Conservation (phyloP, 2,329 filamentous ascomycete species). For the Calycina herbarum region DNA sequence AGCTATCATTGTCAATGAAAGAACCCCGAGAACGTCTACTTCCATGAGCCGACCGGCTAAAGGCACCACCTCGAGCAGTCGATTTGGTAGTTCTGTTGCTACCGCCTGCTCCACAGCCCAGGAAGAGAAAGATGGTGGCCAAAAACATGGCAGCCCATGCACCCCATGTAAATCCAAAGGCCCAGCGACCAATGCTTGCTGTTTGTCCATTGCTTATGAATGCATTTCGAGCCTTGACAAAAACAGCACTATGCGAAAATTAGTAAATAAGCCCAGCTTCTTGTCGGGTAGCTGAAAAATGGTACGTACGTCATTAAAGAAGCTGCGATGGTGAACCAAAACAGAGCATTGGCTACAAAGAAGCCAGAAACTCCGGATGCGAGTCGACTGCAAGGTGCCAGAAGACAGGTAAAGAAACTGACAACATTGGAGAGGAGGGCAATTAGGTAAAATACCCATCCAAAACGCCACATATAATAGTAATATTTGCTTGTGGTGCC, state of each 20-base stretch:
- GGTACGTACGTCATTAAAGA: conserved; percentile 71
- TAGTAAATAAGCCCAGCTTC: conserved; percentile 24
- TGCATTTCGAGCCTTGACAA: conserved; percentile 67
- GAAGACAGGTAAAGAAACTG: conserved; percentile 66
- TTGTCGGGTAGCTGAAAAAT: neutral
- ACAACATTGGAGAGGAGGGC: conserved; percentile 74
- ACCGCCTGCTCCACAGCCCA: conserved; percentile 51
- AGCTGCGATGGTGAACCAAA: conserved; percentile 67
- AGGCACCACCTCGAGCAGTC: conserved; percentile 39
- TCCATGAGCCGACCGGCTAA: conserved; percentile 48
- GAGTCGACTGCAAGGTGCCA: conserved; percentile 70
- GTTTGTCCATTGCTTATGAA: conserved; percentile 57
- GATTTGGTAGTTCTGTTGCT: conserved; percentile 34
- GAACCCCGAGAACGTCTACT: conserved; percentile 51
- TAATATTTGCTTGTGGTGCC: conserved; percentile 59
- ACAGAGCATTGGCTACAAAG: conserved; percentile 58
- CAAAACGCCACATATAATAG: conserved; percentile 87
- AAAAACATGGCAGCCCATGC: conserved; percentile 66
- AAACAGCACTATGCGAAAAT: conserved; percentile 49
- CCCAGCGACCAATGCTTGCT: conserved; percentile 65
- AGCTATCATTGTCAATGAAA: conserved; percentile 49
- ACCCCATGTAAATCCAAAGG: conserved; percentile 77
- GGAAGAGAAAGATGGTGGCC: conserved; percentile 65
- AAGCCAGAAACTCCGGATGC: conserved; percentile 67
- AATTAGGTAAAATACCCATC: conserved; percentile 89